A percentile compares a stretch with the other conserved stretches of the same genome.
Evolutionary conservation across 2,329 filamentous ascomycete species (phyloP).

Genomic region (Ophiostoma quercus): DNA sequence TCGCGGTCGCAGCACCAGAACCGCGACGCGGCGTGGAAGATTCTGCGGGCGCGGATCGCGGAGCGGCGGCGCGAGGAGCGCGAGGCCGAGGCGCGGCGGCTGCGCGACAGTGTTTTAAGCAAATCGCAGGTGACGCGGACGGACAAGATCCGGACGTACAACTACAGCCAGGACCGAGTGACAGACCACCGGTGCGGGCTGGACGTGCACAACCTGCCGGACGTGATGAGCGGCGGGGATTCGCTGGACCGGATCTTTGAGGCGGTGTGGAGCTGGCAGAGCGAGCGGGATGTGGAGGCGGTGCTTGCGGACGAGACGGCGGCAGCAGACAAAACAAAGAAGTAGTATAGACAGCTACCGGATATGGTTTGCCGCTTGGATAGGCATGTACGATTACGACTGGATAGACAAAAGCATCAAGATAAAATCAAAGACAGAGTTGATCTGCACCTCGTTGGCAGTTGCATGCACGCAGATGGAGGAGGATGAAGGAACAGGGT

Average conservation of each 20-base stretch:
- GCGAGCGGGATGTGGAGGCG: slow-evolving; percentile 66
- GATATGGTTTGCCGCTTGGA: neutral
- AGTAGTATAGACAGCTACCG: slow-evolving; percentile 14
- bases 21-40: slow-evolving; percentile 76
- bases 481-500: neutral
- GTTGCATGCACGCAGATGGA: neutral
- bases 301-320: slow-evolving; percentile 61
- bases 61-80: slow-evolving; percentile 73
- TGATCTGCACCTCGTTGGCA: neutral
- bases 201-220: slow-evolving; percentile 73
- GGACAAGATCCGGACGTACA: slow-evolving; percentile 93
- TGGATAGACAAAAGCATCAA: slow-evolving; percentile 9
- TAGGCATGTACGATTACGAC: slow-evolving; percentile 3
- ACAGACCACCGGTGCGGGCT: slow-evolving; percentile 81
- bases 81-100: slow-evolving; percentile 68
- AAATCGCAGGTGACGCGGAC: slow-evolving; percentile 78
- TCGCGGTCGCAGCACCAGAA: slow-evolving; percentile 86
- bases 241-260: slow-evolving; percentile 70
- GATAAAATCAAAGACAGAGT: neutral
- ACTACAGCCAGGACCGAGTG: slow-evolving; percentile 68
- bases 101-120: slow-evolving; percentile 74
- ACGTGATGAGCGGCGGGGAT: slow-evolving; percentile 70
- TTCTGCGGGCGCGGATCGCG: slow-evolving; percentile 77
- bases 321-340: slow-evolving; percentile 30
- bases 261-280: slow-evolving; percentile 70